Evolutionary conservation across 164 flowering plant species (phyloP).

Genomic region (Protea cynaroides): DNA sequence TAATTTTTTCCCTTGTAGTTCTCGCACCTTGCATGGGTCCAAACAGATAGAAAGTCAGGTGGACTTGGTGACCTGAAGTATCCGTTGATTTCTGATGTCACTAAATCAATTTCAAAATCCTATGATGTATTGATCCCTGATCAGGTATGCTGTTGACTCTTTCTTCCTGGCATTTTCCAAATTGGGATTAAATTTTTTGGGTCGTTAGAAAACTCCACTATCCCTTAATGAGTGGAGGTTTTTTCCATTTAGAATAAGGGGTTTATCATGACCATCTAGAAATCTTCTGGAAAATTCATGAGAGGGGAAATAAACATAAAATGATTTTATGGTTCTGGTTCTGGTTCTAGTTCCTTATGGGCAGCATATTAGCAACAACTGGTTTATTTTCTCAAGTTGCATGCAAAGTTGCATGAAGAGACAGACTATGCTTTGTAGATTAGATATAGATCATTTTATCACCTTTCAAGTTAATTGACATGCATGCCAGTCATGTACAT

Average conservation of each 20-base stretch:
- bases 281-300: no score
- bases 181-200: not conserved
- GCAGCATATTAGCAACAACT: no score
- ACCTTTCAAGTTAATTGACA: no score
- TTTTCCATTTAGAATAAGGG: no score
- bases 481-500: no score
- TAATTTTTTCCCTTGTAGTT: constrained; percentile 41
- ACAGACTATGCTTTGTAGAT: not conserved
- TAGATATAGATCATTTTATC: not conserved
- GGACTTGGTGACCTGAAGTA: constrained; percentile 97
- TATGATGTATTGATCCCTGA: constrained; percentile 81
- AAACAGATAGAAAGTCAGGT: constrained; percentile 95
- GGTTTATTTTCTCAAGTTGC: not conserved
- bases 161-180: not conserved
- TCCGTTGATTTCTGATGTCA: constrained; percentile 91
- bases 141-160: constrained; percentile 52
- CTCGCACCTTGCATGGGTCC: constrained; percentile 99
- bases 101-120: constrained; percentile 83
- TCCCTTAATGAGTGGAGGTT: no score
- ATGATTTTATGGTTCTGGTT: no score
- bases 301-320: no score
- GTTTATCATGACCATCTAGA: no score
- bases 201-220: not conserved
- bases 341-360: no score
- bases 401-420: not conserved